A percentile compares a stretch with the other conserved stretches of the same genome.
These are phyloP conservation scores for Mangifera indica DNA, from an alignment of 345 rosid species.

Conservation along the genomic window DNA sequence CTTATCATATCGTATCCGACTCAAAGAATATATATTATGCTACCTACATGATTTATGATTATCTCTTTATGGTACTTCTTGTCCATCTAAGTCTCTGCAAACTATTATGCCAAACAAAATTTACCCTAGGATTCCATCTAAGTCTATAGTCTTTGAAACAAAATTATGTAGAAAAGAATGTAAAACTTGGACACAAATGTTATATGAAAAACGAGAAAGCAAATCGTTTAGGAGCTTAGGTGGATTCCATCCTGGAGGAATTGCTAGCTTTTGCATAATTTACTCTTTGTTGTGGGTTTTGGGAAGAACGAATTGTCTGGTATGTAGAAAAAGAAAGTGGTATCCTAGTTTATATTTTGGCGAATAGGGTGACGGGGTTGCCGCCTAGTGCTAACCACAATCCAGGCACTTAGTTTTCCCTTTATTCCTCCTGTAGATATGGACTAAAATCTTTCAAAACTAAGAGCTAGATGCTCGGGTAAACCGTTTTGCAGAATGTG, in stretches of 20 bases:
- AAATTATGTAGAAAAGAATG: too few relatives aligned
- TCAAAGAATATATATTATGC: conserved; percentile 14
- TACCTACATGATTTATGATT: background rate
- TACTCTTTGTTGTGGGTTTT: conserved; percentile 14
- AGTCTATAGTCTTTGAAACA: background rate
- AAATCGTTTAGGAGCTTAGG: background rate
- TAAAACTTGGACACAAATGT: background rate
- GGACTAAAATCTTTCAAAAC: conserved; percentile 19
- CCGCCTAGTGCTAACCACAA: background rate
- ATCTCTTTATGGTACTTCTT: background rate
- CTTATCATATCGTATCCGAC: conserved; percentile 1
- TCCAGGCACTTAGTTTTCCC: background rate
- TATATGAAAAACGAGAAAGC: background rate
- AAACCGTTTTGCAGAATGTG: background rate
- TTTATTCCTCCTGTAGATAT: conserved; percentile 34
- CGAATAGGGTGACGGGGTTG: background rate
- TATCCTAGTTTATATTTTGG: conserved; percentile 1
- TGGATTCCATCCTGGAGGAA: conserved; percentile 6
- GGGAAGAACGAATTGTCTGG: conserved; percentile 13
- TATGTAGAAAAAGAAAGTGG: conserved; percentile 5
- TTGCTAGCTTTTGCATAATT: conserved; percentile 13
- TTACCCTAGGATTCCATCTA: background rate
- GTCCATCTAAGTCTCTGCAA: background rate
- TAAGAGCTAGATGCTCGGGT: background rate
- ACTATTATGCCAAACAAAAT: background rate